Base-by-base conservation (phyloP, 2,329 filamentous ascomycete species). In the Apiospora malaysiana region DNA sequence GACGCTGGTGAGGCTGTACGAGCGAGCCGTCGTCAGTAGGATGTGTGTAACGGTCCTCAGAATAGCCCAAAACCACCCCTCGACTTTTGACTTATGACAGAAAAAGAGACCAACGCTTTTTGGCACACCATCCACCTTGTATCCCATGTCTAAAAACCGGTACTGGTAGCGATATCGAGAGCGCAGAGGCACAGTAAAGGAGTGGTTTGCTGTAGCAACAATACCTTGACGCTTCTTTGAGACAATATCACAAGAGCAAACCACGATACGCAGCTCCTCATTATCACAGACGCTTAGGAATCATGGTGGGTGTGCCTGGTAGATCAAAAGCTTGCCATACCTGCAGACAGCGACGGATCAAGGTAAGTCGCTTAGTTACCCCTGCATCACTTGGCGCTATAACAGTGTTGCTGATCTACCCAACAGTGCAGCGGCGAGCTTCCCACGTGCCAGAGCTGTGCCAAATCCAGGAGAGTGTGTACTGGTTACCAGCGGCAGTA, bases 401-500 rank as follows among this genome's bases (percentile, higher is more conserved):
- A 10, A 1, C 14, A 12, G 42, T 45, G 12, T 45, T 51, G 47
- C 47, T 51, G 10, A 51, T n/a, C 32, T 10, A n/a, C 21, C n/a
- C 7, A 14, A 12, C 5, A 76, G 75, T 76, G 76, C 32, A 74
- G 74, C 68, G 69, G 71, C 8, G 72, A 72, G 25, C 72, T 63
- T 3, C 75, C 75, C 1, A 25, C 49, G 5, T 77, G 76, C 42
- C 70, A 63, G 59, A 72, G 75, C 70, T 77, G 76, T 70, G 68
- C 65, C 43, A 76, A 75, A 45, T 74, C 74, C 10, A 73, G 72
- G 43, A 73, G 76, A 2, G 32, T 75, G 4, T 77, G 76, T 65
- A 75, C 75, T 3, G 75, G 76, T 32, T 77, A 77, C 68, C 72
- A 74, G 67, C 72, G 75, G 14, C 69, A 69, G 18, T 70, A 70